Percentiles rank a stretch among this genome's conserved stretches.
Evolutionary conservation across 768 basidiomycete species (phyloP).

Genomic region (Mycena venus): DNA sequence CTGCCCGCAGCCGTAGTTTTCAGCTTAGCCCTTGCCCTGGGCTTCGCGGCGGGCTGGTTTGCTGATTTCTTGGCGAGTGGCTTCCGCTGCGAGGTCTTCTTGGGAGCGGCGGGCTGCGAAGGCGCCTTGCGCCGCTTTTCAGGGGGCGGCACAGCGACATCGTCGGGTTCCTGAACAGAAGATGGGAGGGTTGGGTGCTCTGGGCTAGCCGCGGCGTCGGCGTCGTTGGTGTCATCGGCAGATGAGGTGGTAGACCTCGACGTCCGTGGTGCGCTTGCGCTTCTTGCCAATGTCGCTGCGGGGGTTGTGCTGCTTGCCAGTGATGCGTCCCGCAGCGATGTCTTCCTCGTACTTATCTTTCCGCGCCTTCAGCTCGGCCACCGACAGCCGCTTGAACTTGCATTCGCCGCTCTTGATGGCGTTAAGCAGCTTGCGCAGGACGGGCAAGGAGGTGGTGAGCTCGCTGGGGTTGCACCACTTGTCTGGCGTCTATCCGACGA

Average conservation of each 20-base stretch:
- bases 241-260: too few species aligned
- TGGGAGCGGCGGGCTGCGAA: too few species aligned
- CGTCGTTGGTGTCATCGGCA: not conserved
- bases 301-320: not conserved
- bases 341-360: not conserved
- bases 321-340: not conserved
- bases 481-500: conserved; percentile 32
- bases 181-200: not conserved
- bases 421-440: not conserved
- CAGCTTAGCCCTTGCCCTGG: too few species aligned
- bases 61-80: too few species aligned
- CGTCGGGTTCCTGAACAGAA: not conserved
- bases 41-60: too few species aligned
- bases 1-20: too few species aligned
- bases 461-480: conserved; percentile 1
- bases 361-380: not conserved
- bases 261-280: not conserved
- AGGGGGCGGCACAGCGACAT: not conserved
- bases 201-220: not conserved
- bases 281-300: not conserved
- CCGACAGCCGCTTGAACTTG: not conserved
- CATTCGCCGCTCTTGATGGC: not conserved
- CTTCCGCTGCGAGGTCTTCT: too few species aligned
- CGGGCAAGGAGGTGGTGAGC: not conserved
- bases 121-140: too few species aligned